Evolutionary conservation across 2,329 filamentous ascomycete species (phyloP).

Genomic region (Tetracladium maxilliforme): DNA sequence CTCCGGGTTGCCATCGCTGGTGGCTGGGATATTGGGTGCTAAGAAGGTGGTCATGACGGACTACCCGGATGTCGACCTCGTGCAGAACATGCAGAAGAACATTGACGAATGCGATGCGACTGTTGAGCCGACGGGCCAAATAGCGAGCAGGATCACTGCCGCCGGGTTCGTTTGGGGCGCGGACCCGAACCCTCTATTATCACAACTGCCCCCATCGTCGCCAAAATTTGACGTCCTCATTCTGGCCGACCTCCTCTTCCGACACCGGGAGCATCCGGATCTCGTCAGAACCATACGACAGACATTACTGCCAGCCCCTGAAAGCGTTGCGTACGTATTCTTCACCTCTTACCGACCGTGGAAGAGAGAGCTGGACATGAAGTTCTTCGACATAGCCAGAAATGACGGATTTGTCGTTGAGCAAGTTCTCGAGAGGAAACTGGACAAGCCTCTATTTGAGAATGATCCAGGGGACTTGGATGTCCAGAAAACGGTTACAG

Average conservation of each 20-base stretch:
- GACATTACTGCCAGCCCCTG: slow-evolving; percentile 41
- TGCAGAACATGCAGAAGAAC: slow-evolving; percentile 67
- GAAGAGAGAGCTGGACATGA: slow-evolving; percentile 71
- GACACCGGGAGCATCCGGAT: slow-evolving; percentile 74
- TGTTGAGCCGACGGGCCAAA: slow-evolving; percentile 4
- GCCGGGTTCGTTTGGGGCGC: slow-evolving; percentile 78
- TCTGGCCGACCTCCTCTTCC: slow-evolving; percentile 80
- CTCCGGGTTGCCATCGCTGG: slow-evolving; percentile 69
- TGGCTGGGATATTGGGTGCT: slow-evolving; percentile 62
- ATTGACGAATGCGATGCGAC: slow-evolving; percentile 27
- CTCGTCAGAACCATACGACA: slow-evolving; percentile 57
- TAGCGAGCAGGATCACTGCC: slow-evolving; percentile 29
- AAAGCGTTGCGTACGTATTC: slow-evolving; percentile 65
- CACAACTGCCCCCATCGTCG: slow-evolving; percentile 29
- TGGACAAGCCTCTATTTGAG: slow-evolving; percentile 82
- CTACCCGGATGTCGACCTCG: slow-evolving; percentile 73
- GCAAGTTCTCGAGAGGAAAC: slow-evolving; percentile 65
- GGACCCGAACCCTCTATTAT: slow-evolving; percentile 40
- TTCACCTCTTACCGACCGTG: slow-evolving; percentile 92
- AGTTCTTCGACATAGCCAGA: slow-evolving; percentile 68
- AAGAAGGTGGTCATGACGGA: slow-evolving; percentile 66
- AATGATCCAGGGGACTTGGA: slow-evolving; percentile 75
- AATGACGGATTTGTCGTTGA: slow-evolving; percentile 60
- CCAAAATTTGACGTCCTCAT: slow-evolving; percentile 65
- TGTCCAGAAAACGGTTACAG: slow-evolving; percentile 58